Base-by-base conservation (phyloP, 2,329 filamentous ascomycete species). In the Paraphoma chrysanthemicola region DNA sequence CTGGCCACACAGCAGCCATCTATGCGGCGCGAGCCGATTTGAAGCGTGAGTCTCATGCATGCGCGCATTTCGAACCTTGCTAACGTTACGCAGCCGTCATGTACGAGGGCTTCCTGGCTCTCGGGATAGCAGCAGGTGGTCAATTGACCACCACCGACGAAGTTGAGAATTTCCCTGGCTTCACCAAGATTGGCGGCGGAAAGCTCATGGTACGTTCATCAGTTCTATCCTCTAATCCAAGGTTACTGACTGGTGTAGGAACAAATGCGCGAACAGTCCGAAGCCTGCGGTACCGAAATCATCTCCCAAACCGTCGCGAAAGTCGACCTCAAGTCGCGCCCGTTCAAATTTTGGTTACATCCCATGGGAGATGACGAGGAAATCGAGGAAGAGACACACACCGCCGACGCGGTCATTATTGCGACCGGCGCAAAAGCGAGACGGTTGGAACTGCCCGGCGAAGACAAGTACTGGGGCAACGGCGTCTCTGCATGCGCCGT, bases 71-170 rank as follows among this genome's bases (percentile, higher is more conserved):
- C 18, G 33, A 6, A 14, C 9, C 9, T 14, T 33, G 48, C 70
- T 77, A 54, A 78, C 57, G 48, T n/a, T 52, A 4, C 38, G 33
- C 60, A 87, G 87, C 95, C 62, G 91, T 97, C 62, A 85, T 99
- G 67, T 99, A 98, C 77, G 95, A 99, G 82, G 95, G 95, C 69
- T 97, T 99, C 86, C 88, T 99, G 78, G 95, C 95, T 70, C 95
- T 97, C 75, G 95, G 94, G 73, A 96, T 96, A 71, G 95, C 95
- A 6, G 92, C 95, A 44, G 95, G 95, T 68, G 95, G 95, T 55
- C 95, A 99, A 84, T 85, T 99, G 68, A 99, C 96, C 53, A 99
- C 96, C 28, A 99, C 95, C 53, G 98, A 96, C 72, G 96, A 99
- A 68, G 88, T 99, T 57, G 95, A 99, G 84, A 99, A 99, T 86